Percentiles rank a stretch among this genome's conserved stretches.
Conservation (phyloP, 129 eudicot species). For the Solidago caesia region DNA sequence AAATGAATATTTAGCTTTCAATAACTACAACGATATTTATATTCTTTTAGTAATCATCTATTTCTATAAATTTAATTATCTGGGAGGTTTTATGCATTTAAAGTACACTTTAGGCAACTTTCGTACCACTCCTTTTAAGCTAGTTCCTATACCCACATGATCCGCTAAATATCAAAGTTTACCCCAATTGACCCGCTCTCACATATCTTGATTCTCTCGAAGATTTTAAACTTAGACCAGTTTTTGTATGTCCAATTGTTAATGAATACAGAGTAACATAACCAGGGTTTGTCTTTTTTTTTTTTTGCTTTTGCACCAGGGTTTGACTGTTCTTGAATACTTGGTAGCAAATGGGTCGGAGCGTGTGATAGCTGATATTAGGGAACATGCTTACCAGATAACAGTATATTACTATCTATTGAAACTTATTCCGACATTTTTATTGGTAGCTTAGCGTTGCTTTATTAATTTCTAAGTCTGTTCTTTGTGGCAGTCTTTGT, state of each 20-base stretch:
- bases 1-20: too few species aligned
- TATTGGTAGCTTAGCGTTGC: slow-evolving; percentile 4
- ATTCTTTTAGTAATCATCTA: too few species aligned
- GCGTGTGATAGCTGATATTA: slow-evolving; percentile 90
- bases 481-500: slow-evolving; percentile 55
- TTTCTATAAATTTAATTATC: too few species aligned
- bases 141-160: too few species aligned
- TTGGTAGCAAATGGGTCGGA: slow-evolving; percentile 97
- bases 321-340: slow-evolving; percentile 92
- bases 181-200: neutral
- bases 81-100: too few species aligned
- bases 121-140: too few species aligned
- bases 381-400: slow-evolving; percentile 90
- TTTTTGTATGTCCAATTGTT: neutral
- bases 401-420: slow-evolving; percentile 48
- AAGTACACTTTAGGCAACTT: too few species aligned
- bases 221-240: neutral
- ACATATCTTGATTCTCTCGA: neutral
- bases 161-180: neutral
- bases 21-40: too few species aligned
- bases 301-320: slow-evolving; percentile 46
- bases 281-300: neutral
- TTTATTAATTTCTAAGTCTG: neutral
- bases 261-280: neutral
- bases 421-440: slow-evolving; percentile 9